Conservation (phyloP, 2,329 filamentous ascomycete species). For the Venturia oleaginea region DNA sequence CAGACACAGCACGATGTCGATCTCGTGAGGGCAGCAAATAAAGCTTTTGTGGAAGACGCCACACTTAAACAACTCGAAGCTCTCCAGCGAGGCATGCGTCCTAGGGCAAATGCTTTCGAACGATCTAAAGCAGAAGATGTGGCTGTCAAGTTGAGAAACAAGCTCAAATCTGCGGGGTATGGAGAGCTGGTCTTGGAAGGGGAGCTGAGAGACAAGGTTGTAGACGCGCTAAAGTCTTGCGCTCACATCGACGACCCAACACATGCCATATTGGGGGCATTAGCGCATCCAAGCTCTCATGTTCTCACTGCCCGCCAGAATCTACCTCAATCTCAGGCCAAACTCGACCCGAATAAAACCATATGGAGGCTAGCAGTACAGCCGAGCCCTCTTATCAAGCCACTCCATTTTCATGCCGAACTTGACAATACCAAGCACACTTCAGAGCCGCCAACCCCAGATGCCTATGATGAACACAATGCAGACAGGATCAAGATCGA, state of each 20-base stretch:
- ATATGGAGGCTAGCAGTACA: too few relatives aligned
- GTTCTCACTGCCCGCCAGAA: background rate
- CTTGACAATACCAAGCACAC: too few relatives aligned
- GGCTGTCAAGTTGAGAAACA: background rate
- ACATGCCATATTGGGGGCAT: background rate
- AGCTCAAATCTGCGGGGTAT: background rate
- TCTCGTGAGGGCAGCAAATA: background rate
- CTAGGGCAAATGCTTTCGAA: background rate
- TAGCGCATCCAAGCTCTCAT: background rate
- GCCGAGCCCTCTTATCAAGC: too few relatives aligned
- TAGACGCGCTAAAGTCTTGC: too few relatives aligned
- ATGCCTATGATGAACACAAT: background rate
- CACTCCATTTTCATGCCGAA: too few relatives aligned
- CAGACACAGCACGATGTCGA: background rate
- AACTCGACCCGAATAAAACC: too few relatives aligned
- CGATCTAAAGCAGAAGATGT: background rate
- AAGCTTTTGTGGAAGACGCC: background rate
- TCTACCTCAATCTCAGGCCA: background rate
- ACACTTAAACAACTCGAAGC: background rate
- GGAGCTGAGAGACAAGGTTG: background rate
- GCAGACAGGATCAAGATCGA: background rate
- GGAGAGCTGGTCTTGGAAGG: background rate
- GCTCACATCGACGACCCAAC: background rate
- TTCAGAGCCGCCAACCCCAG: background rate
- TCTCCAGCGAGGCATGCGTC: background rate